Conservation (phyloP, 768 basidiomycete genomes). For the Pleurotus sapidus region DNA sequence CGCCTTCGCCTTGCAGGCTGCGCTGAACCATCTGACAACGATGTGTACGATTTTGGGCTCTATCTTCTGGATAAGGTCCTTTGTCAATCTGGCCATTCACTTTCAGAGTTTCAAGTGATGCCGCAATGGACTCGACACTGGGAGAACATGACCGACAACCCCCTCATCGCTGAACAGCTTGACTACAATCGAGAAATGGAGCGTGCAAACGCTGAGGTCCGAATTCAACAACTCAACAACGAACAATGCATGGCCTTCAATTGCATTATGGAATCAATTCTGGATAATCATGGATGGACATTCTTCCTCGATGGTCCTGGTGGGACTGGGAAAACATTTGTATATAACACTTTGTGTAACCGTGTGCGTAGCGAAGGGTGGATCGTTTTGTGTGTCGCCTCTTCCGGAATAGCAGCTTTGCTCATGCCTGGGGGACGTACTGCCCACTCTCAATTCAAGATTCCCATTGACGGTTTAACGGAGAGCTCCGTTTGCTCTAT, state of each 20-base stretch:
- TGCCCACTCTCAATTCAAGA: constrained; percentile 45
- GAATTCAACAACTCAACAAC: too few relatives aligned
- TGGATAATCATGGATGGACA: too few relatives aligned
- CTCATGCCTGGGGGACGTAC: constrained; percentile 34
- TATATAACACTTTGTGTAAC: constrained; percentile 32
- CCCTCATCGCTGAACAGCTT: too few relatives aligned
- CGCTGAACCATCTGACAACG: too few relatives aligned
- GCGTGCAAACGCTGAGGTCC: too few relatives aligned
- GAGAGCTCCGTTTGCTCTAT: constrained; percentile 30
- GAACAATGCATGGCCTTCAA: constrained; percentile 24
- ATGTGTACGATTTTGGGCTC: too few relatives aligned
- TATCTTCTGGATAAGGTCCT: too few relatives aligned
- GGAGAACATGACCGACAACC: too few relatives aligned
- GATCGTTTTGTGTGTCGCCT: constrained; percentile 46
- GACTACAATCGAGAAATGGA: too few relatives aligned
- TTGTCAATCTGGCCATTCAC: too few relatives aligned
- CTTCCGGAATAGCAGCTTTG: constrained; percentile 17
- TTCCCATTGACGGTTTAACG: constrained; percentile 32
- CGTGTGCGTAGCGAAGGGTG: constrained; percentile 19
- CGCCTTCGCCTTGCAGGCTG: too few relatives aligned
- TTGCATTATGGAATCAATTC: constrained; percentile 28
- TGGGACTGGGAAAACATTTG: constrained; percentile 45
- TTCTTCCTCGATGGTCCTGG: constrained; percentile 32
- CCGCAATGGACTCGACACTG: too few relatives aligned
- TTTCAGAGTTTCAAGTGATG: not conserved